These are phyloP conservation scores for Mucor piriformis DNA, from an alignment of 371 early-diverging fungal species.

Conservation along the genomic window DNA sequence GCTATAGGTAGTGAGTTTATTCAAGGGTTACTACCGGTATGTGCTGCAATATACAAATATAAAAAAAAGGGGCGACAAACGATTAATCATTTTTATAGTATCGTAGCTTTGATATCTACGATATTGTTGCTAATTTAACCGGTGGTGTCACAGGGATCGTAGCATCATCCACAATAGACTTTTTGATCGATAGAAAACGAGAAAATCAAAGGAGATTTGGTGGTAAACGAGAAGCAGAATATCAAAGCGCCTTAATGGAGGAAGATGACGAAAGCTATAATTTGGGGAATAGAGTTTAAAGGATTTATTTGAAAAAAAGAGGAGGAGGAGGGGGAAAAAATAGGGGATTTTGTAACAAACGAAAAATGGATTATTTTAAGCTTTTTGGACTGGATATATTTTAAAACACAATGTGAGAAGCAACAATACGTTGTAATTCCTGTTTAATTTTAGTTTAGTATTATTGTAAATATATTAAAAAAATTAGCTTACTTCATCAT, in stretches of 20 bases:
- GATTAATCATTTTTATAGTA: constrained; percentile 27
- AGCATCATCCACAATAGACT: constrained; percentile 33
- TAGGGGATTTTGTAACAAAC: constrained; percentile 8
- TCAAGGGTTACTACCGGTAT: constrained; percentile 51
- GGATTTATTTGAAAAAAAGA: neutral
- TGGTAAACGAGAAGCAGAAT: constrained; percentile 45
- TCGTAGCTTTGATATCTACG: constrained; percentile 49
- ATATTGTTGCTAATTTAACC: constrained; percentile 48
- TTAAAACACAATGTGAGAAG: constrained; percentile 53
- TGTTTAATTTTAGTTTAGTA: constrained; percentile 1
- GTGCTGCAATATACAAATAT: neutral
- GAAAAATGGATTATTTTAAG: neutral
- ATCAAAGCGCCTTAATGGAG: constrained; percentile 48
- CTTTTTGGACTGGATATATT: constrained; percentile 5
- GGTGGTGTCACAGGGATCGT: constrained; percentile 41
- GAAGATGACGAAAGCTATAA: constrained; percentile 14
- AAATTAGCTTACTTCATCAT: constrained; percentile 38
- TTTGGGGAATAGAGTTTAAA: neutral
- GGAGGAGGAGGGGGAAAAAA: neutral
- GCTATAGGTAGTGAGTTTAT: constrained; percentile 48
- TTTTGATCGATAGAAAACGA: constrained; percentile 22
- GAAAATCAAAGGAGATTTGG: constrained; percentile 43
- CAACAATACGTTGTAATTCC: constrained; percentile 52
- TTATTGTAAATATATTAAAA: neutral
- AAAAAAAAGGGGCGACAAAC: neutral